Conservation (phyloP, 2,329 filamentous ascomycete species). For the Exophiala phaeomuriformis region DNA sequence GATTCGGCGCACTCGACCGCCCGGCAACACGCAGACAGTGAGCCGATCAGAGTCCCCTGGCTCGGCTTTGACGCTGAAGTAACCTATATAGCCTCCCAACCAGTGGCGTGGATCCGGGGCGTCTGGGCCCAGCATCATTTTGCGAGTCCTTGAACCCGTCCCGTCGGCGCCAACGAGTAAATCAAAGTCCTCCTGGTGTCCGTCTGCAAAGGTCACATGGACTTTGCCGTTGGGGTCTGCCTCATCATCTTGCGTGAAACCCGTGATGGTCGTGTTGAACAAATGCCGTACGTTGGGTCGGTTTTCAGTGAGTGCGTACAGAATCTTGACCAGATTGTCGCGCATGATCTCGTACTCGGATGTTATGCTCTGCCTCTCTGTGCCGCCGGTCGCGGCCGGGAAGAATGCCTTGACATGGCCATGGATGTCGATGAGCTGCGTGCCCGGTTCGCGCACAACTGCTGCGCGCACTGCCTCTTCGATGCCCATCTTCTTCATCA, state of each 20-base stretch:
- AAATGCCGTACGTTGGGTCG: neutral
- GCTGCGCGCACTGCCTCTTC: neutral
- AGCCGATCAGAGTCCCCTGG: neutral
- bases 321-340: neutral
- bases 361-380: neutral
- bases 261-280: neutral
- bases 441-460: neutral
- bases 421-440: neutral
- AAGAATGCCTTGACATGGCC: neutral
- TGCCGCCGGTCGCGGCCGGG: neutral
- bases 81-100: neutral
- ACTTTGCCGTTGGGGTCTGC: neutral
- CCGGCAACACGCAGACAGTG: too few species aligned
- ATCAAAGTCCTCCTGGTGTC: neutral
- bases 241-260: neutral
- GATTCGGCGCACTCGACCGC: too few species aligned
- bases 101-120: neutral
- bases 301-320: neutral
- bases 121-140: neutral
- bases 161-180: neutral
- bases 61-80: neutral
- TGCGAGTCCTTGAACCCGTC: neutral
- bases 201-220: neutral
- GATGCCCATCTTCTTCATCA: neutral
- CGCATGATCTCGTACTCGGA: constrained; percentile 1